phyloP scores from a whole-genome alignment of 1,139 yeast species.

The Torulaspora pretoriensis region DNA sequence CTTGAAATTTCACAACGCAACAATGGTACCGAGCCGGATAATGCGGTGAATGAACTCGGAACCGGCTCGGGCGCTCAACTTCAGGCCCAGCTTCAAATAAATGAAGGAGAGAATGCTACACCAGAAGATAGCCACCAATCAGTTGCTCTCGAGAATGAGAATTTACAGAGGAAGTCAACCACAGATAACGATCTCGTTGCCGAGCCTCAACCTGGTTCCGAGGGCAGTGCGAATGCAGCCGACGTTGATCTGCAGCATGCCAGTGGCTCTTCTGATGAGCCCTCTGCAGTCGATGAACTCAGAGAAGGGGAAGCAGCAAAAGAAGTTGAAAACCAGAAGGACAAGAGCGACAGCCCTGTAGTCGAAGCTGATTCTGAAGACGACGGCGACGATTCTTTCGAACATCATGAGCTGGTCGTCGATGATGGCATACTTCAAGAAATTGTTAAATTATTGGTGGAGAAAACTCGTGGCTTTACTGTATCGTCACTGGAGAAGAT shows the following conservation, averaged over 20 bases:
- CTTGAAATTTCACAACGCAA: conserved; percentile 6
- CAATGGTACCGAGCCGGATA: neutral
- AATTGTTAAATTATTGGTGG: conserved; percentile 37
- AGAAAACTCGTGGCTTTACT: conserved; percentile 46
- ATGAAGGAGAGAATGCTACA: neutral
- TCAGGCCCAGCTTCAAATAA: conserved; percentile 20
- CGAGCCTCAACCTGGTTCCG: neutral
- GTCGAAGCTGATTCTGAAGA: conserved; percentile 24
- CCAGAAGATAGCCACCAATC: neutral
- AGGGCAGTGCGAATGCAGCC: neutral
- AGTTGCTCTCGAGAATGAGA: neutral
- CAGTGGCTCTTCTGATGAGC: neutral
- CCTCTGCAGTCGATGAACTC: neutral
- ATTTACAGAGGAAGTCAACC: neutral
- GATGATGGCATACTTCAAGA: conserved; percentile 35
- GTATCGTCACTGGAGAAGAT: conserved; percentile 72
- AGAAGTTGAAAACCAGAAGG: neutral
- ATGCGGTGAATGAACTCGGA: conserved; percentile 15
- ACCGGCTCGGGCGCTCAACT: conserved; percentile 33
- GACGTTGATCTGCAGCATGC: neutral
- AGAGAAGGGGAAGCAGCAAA: neutral
- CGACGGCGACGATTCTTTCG: conserved; percentile 3
- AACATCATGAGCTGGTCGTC: conserved; percentile 33
- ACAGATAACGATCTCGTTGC: neutral
- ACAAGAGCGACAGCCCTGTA: conserved; percentile 1